Conservation (phyloP, 306 rosid species). For the Senna siamea region DNA sequence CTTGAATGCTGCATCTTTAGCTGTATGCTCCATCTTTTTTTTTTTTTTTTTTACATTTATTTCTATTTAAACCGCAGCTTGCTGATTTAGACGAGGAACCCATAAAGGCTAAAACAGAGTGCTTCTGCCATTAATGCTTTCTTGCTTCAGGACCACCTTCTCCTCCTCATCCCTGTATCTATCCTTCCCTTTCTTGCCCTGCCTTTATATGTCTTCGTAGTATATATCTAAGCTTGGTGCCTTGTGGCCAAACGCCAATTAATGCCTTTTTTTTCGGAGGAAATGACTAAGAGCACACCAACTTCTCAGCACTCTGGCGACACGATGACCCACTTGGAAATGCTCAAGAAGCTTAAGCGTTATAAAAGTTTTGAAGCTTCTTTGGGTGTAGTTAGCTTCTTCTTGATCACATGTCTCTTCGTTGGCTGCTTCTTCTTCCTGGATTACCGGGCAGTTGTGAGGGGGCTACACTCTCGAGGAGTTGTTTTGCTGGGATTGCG, state of each 20-base stretch:
- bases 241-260: background rate
- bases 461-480: conserved; percentile 45
- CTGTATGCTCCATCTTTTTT: no score
- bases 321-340: conserved; percentile 51
- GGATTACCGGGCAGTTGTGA: conserved; percentile 44
- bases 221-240: no score
- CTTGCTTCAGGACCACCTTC: conserved; percentile 22
- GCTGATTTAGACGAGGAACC: background rate
- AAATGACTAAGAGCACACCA: conserved; percentile 45
- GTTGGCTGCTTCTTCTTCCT: conserved; percentile 59
- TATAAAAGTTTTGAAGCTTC: conserved; percentile 65
- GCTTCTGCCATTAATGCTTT: conserved; percentile 40
- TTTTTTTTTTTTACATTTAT: background rate
- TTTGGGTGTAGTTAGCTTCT: conserved; percentile 52
- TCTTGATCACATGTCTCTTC: conserved; percentile 54
- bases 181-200: background rate
- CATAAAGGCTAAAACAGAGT: background rate
- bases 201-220: no score
- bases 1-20: background rate
- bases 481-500: conserved; percentile 39
- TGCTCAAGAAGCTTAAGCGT: conserved; percentile 67
- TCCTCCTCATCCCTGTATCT: background rate
- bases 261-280: background rate
- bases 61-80: background rate
- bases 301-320: conserved; percentile 40